Percentiles rank a stretch among this genome's conserved stretches.
phyloP scores from a whole-genome alignment of 345 rosid genomes.

The Eucalyptus sp. region DNA sequence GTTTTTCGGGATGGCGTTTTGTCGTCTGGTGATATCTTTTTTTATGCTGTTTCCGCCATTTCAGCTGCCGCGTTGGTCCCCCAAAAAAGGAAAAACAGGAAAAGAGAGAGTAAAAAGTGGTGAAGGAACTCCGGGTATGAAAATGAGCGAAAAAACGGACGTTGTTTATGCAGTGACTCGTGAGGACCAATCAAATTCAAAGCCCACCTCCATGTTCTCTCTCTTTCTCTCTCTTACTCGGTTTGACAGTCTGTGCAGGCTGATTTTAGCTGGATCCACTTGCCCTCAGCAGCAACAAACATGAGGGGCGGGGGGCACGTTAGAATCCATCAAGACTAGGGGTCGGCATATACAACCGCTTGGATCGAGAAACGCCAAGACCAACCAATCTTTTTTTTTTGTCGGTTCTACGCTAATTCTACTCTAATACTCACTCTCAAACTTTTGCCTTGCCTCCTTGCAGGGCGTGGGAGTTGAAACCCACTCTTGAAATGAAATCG shows the following conservation, averaged over 20 bases:
- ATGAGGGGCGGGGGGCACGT: neutral
- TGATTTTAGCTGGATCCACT: neutral
- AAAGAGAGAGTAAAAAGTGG: neutral
- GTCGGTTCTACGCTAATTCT: too few species aligned
- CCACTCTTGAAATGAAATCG: too few species aligned
- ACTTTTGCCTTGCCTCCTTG: too few species aligned
- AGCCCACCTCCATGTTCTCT: neutral
- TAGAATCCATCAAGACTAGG: neutral
- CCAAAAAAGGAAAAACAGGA: neutral
- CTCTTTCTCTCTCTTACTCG: neutral
- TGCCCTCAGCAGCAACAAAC: neutral
- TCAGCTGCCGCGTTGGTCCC: neutral
- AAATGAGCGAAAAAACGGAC: neutral
- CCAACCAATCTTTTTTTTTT: too few species aligned
- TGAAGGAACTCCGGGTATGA: neutral
- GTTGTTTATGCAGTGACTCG: neutral
- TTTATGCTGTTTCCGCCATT: neutral
- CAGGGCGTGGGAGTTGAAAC: too few species aligned
- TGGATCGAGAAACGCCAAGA: neutral
- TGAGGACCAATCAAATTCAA: neutral
- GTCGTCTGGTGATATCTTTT: neutral
- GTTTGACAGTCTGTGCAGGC: neutral
- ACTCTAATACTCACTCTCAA: too few species aligned
- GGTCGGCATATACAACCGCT: neutral
- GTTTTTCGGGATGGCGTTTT: neutral